Percentiles rank a stretch among this genome's conserved stretches.
Conservation (phyloP, 73 alveolate genomes). For the Paramecium sonneborni region DNA sequence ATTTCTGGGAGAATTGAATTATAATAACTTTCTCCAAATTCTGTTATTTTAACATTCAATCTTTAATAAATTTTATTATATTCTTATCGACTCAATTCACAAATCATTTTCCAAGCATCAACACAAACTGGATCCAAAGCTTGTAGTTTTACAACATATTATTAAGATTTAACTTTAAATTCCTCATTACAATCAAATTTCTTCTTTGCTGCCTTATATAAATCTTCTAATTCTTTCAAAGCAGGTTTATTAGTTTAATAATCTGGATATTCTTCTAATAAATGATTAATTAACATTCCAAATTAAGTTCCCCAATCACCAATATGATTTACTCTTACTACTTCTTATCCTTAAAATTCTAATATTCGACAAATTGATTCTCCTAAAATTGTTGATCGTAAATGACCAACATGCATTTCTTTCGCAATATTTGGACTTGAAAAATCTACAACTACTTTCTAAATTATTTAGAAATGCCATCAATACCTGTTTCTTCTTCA, state of each 20-base stretch:
- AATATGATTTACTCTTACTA: slow-evolving; percentile 92
- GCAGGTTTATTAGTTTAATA: slow-evolving; percentile 87
- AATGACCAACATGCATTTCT: slow-evolving; percentile 99
- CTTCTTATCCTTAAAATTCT: slow-evolving; percentile 98
- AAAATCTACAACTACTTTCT: slow-evolving; percentile 95
- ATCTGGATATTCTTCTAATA: slow-evolving; percentile 92
- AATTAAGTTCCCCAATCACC: slow-evolving; percentile 99
- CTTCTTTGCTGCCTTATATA: slow-evolving; percentile 95
- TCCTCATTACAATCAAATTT: slow-evolving; percentile 94
- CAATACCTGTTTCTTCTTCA: slow-evolving; percentile 35
- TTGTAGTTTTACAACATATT: slow-evolving; percentile 95
- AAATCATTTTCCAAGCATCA: slow-evolving; percentile 96
- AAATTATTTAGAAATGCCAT: background rate
- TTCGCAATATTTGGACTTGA: slow-evolving; percentile 99
- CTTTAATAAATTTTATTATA: slow-evolving; percentile 91
- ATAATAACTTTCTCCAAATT: slow-evolving; percentile 97
- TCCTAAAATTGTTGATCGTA: slow-evolving; percentile 99
- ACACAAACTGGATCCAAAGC: slow-evolving; percentile 89
- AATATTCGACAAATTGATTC: slow-evolving; percentile 97
- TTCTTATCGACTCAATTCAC: slow-evolving; percentile 93
- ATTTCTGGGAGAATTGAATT: slow-evolving; percentile 90
- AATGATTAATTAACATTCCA: slow-evolving; percentile 98
- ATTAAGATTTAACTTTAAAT: slow-evolving; percentile 91
- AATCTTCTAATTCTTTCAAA: slow-evolving; percentile 90
- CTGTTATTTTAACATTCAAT: slow-evolving; percentile 84